Evolutionary conservation across 176 grass and related monocot genomes (phyloP), one percentile per base, ranked within the genome.

Genomic region (Eragrostis nindensis): DNA sequence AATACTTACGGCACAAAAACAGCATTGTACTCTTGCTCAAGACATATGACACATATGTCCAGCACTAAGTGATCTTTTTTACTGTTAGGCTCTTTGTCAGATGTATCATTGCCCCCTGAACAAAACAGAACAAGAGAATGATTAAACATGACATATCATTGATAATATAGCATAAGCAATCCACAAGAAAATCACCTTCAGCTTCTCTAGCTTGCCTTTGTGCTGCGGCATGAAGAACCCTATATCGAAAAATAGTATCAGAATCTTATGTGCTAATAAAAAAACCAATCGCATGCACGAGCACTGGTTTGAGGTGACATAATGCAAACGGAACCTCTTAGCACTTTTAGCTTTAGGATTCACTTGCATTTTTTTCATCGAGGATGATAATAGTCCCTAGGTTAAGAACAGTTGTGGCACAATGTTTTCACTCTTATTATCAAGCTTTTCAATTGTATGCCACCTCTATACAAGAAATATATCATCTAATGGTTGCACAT

Each of bases 1-100:
- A 49, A 83, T 83, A 86, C 92, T 99, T 93, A 99, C 96, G 96
- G 92, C 73, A 99, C 90, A 91, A 99, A 95, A 99, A 93, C 93
- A 84, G 90, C 88, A 86, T 99, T 99, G 36, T 95, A 99, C 74
- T 99, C 96, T 67, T 99, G 92, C 84, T 99, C 96, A 80, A 99
- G 96, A 86, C 96, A 99, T 87, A 99, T 99, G 44, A 95, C 93
- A 80, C 96, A 99, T 84, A 99, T 99, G 73, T 95, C 96, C 40
- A 93, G 80, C 41, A 83, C 72, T 73, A 93, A 80, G 27, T 87
- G 82, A 76, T 99, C 92, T 42, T 88, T 95, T 70, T 90, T 97
- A 46, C 30, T 73, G 45, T 92, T 88, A 78, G 83, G 41, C 60
- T 75, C 70, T 61, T 86, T 74, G 40, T 93, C 92, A 45, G 77